Percentiles rank a stretch among this genome's conserved stretches.
phyloP scores from a whole-genome alignment of 768 basidiomycete genomes.

The Hortiboletus flavorubellus region DNA sequence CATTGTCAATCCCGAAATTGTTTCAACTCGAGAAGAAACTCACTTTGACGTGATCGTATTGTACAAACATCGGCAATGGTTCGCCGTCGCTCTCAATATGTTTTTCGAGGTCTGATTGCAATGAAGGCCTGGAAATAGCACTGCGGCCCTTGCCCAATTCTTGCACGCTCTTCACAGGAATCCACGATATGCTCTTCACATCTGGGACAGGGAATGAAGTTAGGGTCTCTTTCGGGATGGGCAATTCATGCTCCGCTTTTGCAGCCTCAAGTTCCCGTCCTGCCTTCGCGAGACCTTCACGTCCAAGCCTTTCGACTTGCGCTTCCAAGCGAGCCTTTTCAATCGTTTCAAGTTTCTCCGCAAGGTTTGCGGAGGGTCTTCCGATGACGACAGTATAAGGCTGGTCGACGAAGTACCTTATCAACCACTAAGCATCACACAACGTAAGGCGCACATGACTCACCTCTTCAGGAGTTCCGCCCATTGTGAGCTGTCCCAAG shows the following conservation, averaged over 20 bases:
- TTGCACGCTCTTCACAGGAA: conserved; percentile 67
- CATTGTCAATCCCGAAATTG: neutral
- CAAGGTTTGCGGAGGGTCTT: conserved; percentile 82
- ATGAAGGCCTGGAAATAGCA: conserved; percentile 24
- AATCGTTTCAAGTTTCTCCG: conserved; percentile 72
- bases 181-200: conserved; percentile 90
- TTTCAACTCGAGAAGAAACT: neutral
- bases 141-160: conserved; percentile 54
- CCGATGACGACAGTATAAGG: conserved; percentile 76
- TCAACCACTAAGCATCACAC: conserved; percentile 6
- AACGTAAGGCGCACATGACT: conserved; percentile 20
- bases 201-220: conserved; percentile 88
- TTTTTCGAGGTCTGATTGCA: conserved; percentile 47
- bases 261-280: conserved; percentile 70
- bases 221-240: conserved; percentile 79
- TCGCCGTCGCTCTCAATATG: conserved; percentile 68
- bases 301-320: conserved; percentile 70
- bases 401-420: conserved; percentile 76
- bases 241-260: conserved; percentile 79
- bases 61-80: conserved; percentile 80
- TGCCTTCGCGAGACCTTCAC: conserved; percentile 72
- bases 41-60: conserved; percentile 93
- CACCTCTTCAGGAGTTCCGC: conserved; percentile 69
- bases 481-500: conserved; percentile 81
- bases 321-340: conserved; percentile 74